Conservation (phyloP, 75 land plant species). For the Cupressus sempervirens region DNA sequence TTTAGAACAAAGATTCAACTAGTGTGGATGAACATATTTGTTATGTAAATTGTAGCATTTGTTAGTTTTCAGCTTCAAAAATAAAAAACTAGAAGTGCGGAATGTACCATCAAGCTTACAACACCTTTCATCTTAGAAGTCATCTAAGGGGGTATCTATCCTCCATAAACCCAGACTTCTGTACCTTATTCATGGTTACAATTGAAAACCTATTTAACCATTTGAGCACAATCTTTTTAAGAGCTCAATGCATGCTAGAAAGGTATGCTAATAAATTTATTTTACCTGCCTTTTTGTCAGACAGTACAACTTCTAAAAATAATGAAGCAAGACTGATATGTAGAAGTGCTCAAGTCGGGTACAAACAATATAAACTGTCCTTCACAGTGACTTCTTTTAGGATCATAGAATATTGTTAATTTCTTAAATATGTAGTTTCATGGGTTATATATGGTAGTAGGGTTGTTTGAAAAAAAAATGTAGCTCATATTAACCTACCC, state of each 20-base stretch:
- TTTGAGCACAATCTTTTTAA: too few relatives aligned
- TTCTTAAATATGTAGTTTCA: not conserved
- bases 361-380: not conserved
- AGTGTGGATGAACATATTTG: not conserved
- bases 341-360: not conserved
- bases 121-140: not conserved
- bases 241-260: not conserved
- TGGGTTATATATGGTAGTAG: not conserved
- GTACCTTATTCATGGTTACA: not conserved
- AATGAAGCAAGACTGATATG: not conserved
- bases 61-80: not conserved
- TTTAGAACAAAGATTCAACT: not conserved
- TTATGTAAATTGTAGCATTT: not conserved
- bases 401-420: not conserved
- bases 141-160: too few relatives aligned
- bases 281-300: not conserved
- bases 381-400: not conserved
- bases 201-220: too few relatives aligned
- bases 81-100: not conserved
- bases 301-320: too few relatives aligned
- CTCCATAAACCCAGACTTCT: not conserved
- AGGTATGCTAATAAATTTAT: not conserved
- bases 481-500: too few relatives aligned
- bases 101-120: not conserved
- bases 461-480: not conserved